phyloP scores from a whole-genome alignment of 1,284 basidiomycete genomes.

The Meira miltonrushii region DNA sequence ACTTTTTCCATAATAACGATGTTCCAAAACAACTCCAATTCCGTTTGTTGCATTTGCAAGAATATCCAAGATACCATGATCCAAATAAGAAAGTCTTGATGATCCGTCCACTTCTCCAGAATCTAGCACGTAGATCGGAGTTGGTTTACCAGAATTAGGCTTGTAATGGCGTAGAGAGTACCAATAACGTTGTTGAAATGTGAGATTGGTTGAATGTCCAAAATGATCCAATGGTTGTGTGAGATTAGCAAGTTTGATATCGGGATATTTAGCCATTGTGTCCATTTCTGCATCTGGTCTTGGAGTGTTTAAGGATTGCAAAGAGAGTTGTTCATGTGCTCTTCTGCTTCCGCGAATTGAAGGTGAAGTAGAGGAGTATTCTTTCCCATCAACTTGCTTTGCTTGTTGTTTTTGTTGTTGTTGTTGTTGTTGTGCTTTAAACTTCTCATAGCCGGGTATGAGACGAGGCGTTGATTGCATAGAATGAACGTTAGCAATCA shows the following conservation, averaged over 20 bases:
- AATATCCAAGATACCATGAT: slow-evolving; percentile 72
- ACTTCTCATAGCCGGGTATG: too few species aligned
- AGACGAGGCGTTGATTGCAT: too few species aligned
- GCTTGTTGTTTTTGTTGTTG: too few species aligned
- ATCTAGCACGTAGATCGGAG: slow-evolving; percentile 51
- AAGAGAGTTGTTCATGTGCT: too few species aligned
- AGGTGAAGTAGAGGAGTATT: slow-evolving; percentile 5
- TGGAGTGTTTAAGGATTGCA: neutral
- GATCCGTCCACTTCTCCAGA: slow-evolving; percentile 50
- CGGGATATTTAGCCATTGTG: slow-evolving; percentile 4
- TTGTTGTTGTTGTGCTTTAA: too few species aligned
- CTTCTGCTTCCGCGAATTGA: neutral
- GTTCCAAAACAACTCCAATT: slow-evolving; percentile 75
- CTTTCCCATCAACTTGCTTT: neutral
- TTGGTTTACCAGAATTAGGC: slow-evolving; percentile 69
- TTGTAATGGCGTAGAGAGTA: slow-evolving; percentile 76
- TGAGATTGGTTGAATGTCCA: slow-evolving; percentile 48
- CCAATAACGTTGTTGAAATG: slow-evolving; percentile 68
- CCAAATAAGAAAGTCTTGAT: slow-evolving; percentile 41
- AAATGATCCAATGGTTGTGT: slow-evolving; percentile 76
- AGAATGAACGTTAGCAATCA: too few species aligned
- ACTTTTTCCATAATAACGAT: slow-evolving; percentile 62
- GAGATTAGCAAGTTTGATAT: slow-evolving; percentile 55
- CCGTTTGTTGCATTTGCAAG: slow-evolving; percentile 76
- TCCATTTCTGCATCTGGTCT: slow-evolving; percentile 19